These are phyloP conservation scores for Boletus fagicola DNA, from an alignment of 768 basidiomycete genomes.

Conservation along the genomic window DNA sequence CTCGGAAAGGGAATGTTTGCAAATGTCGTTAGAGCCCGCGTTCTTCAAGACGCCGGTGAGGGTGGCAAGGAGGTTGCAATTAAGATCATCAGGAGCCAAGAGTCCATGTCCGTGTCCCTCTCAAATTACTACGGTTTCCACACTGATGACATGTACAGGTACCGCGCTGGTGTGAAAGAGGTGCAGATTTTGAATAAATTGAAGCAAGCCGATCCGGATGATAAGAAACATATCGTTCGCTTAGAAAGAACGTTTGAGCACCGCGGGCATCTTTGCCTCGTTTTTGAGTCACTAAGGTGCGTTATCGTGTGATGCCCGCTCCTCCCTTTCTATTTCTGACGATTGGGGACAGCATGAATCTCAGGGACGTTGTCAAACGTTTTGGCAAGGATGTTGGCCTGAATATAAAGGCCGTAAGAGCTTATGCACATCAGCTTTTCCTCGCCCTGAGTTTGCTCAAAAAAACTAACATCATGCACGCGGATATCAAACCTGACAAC, in stretches of 20 bases:
- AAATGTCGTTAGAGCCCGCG: constrained; percentile 87
- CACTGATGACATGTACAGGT: constrained; percentile 50
- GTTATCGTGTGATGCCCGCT: constrained; percentile 17
- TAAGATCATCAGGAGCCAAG: constrained; percentile 94
- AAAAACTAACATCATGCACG: constrained; percentile 94
- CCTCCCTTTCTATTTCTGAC: constrained; percentile 15
- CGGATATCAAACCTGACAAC: constrained; percentile 98
- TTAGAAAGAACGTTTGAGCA: constrained; percentile 95
- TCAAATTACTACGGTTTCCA: not conserved
- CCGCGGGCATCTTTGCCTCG: constrained; percentile 92
- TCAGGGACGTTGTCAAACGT: constrained; percentile 95
- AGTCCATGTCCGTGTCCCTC: constrained; percentile 76
- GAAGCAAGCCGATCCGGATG: constrained; percentile 87
- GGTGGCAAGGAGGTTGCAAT: constrained; percentile 84
- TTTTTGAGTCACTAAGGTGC: constrained; percentile 92
- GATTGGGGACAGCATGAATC: constrained; percentile 73
- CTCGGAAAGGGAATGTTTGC: constrained; percentile 99
- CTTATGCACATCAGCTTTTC: constrained; percentile 97
- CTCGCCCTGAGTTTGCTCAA: constrained; percentile 78
- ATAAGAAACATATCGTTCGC: constrained; percentile 95
- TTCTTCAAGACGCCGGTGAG: constrained; percentile 62
- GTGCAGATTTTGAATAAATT: constrained; percentile 85
- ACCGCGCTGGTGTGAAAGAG: constrained; percentile 93
- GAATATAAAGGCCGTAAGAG: constrained; percentile 94
- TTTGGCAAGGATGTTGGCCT: constrained; percentile 98